A percentile compares a stretch with the other conserved stretches of the same genome.
Evolutionary conservation across 2,329 filamentous ascomycete genomes (phyloP).

Genomic region (Paramyrothecium roridum): DNA sequence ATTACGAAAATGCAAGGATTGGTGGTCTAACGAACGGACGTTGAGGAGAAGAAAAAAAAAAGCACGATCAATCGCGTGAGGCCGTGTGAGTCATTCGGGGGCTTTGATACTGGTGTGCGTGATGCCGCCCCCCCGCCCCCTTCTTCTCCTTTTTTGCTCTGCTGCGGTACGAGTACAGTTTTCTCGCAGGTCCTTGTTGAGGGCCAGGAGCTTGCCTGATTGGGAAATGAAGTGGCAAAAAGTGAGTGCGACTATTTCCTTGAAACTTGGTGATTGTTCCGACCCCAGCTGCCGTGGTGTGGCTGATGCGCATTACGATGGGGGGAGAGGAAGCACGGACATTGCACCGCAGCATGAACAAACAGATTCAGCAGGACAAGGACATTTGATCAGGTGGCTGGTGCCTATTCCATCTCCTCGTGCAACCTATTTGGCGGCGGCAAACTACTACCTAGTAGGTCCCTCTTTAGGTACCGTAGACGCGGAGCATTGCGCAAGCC

Average conservation of each 20-base stretch:
- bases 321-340: too few species aligned
- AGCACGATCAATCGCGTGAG: neutral
- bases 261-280: neutral
- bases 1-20: too few species aligned
- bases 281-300: neutral
- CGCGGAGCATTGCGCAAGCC: too few species aligned
- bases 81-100: slow-evolving; percentile 2
- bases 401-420: too few species aligned
- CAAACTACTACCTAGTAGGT: too few species aligned
- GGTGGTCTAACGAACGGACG: slow-evolving; percentile 1
- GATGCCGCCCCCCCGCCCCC: slow-evolving; percentile 13
- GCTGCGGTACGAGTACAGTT: slow-evolving; percentile 3
- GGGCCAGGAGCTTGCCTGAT: slow-evolving; percentile 18
- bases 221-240: slow-evolving; percentile 16
- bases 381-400: too few species aligned
- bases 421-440: too few species aligned
- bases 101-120: slow-evolving; percentile 18
- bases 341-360: too few species aligned
- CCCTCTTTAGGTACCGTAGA: too few species aligned
- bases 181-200: neutral
- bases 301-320: too few species aligned
- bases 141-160: slow-evolving; percentile 5
- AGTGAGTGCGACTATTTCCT: neutral
- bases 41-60: slow-evolving; percentile 7
- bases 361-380: too few species aligned